Evolutionary conservation across 805 yeast species (phyloP), one percentile per base, ranked within the genome.

Genomic region (Torulaspora maleeae): DNA sequence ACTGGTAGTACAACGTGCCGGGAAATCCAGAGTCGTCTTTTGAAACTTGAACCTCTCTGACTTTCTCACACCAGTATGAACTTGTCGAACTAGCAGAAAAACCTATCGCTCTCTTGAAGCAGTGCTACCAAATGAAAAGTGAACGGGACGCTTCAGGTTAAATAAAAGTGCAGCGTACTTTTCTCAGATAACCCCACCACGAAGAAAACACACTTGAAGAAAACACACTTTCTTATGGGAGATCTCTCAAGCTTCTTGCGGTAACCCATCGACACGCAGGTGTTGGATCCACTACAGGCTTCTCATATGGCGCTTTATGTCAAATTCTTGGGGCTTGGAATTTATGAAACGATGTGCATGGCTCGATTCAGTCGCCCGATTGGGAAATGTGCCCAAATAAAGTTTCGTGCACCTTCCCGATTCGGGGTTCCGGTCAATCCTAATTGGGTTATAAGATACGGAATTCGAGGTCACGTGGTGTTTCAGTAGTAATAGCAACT

Each of bases 251-350:
- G 25, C 25, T 29, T 29, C 16, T 15, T 29, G 33, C 16, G 7
- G 16, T n/a, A 27, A 25, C 41, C 35, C 41, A 29, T 28, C 13
- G 15, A 29, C 40, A 27, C 41, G 27, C 19, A 12, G 22, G 22
- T 32, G 15, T 15, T 17, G 11, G 27, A n/a, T n/a, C 27, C 38
- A 11, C 5, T 35, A 34, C 27, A 24, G 35, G 44, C 29, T 35
- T 22, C 25, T 22, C 41, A 27, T 38, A 29, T 24, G 15, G 29
- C 8, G 22, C 20, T 19, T 22, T 27, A 36, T 8, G 38, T 36
- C 34, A 20, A 36, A 42, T 42, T 28, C 37, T 42, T 36, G 49
- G 27, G 46, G 49, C 43, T 36, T 40, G 29, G 35, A 41, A 17
- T 30, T n/a, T 32, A 34, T 46, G 49, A 46, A 46, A 46, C 49